Conservation (phyloP, 306 rosid species). For the Sophora flavescens region DNA sequence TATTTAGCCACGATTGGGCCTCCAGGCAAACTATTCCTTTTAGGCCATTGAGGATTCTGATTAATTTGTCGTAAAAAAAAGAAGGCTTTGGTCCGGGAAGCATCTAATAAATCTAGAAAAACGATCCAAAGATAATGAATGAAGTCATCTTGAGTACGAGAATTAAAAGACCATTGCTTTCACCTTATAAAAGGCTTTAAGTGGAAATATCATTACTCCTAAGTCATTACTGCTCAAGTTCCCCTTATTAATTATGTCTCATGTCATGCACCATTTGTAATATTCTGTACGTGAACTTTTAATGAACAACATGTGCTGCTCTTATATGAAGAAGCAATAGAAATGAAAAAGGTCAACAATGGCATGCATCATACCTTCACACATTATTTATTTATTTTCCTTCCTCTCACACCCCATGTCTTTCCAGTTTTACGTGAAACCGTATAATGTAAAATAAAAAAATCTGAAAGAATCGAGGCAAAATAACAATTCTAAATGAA, state of each 20-base stretch:
- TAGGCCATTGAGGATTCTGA: not conserved
- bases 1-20: not conserved
- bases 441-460: too few relatives aligned
- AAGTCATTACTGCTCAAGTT: not conserved
- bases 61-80: not conserved
- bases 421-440: too few relatives aligned
- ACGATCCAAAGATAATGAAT: not conserved
- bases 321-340: too few relatives aligned
- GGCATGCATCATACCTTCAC: too few relatives aligned
- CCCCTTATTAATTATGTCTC: not conserved
- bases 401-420: too few relatives aligned
- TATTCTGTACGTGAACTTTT: not conserved
- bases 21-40: too few relatives aligned
- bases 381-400: too few relatives aligned
- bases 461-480: too few relatives aligned
- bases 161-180: not conserved
- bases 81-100: not conserved
- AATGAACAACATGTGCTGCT: not conserved
- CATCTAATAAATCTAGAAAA: not conserved
- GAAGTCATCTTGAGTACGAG: not conserved
- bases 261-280: not conserved
- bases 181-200: not conserved
- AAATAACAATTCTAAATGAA: too few relatives aligned
- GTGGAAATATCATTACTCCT: too few relatives aligned
- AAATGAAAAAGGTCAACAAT: too few relatives aligned